Evolutionary conservation across 129 eudicot genomes (phyloP).

Genomic region (Saposhnikovia divaricata): DNA sequence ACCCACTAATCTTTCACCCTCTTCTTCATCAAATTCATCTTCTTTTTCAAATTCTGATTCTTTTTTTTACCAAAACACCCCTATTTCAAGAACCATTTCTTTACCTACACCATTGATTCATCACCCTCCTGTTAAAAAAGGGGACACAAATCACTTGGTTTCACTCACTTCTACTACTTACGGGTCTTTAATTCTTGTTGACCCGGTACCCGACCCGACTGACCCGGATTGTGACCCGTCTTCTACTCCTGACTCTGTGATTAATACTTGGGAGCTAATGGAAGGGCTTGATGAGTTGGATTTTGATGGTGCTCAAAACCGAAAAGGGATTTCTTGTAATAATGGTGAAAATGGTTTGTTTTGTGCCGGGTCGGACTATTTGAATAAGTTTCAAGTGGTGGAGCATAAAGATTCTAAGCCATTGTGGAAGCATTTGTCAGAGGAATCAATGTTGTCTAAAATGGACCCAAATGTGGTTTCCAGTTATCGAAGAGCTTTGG

Average conservation of each 20-base stretch:
- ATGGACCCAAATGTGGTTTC: constrained; percentile 66
- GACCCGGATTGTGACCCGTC: constrained; percentile 18
- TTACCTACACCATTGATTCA: constrained; percentile 72
- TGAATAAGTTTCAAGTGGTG: constrained; percentile 42
- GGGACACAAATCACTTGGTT: constrained; percentile 82
- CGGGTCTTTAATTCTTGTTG: constrained; percentile 57
- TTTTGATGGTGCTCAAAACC: constrained; percentile 16
- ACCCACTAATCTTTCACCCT: constrained; percentile 16
- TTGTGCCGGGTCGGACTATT: constrained; percentile 33
- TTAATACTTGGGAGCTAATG: constrained; percentile 98
- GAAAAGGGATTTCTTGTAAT: not conserved
- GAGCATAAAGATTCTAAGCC: constrained; percentile 70
- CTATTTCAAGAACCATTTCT: constrained; percentile 64
- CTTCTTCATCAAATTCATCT: constrained; percentile 38
- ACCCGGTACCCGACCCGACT: constrained; percentile 16
- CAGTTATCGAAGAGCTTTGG: constrained; percentile 50
- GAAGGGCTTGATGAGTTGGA: constrained; percentile 67
- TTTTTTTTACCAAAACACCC: constrained; percentile 39
- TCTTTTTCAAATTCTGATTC: constrained; percentile 19
- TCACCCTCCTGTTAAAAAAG: constrained; percentile 66
- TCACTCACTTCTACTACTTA: constrained; percentile 90
- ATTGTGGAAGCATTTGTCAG: constrained; percentile 89
- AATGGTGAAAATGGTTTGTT: constrained; percentile 14
- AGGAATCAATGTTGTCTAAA: constrained; percentile 70
- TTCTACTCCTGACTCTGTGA: constrained; percentile 78